Evolutionary conservation across 352 stramenopile species (phyloP).

Genomic region (Halophytophthora polymorphica): DNA sequence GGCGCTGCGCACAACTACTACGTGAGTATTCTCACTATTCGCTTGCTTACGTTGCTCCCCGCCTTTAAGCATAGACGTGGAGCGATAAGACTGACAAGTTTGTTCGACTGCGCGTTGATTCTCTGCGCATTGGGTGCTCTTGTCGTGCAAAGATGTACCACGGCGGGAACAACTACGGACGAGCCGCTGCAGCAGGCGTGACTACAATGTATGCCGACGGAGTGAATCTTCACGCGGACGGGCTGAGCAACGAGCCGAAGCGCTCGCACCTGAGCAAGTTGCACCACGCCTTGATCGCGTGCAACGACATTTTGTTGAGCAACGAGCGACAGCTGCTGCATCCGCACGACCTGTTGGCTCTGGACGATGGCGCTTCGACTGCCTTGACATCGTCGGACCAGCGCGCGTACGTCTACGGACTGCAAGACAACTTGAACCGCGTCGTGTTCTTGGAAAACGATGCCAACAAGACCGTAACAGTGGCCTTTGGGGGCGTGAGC

Average conservation of each 20-base stretch:
- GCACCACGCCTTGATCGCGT: slow-evolving; percentile 48
- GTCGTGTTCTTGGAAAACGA: slow-evolving; percentile 63
- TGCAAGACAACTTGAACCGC: slow-evolving; percentile 12
- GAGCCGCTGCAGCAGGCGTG: slow-evolving; percentile 53
- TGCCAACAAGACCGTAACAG: slow-evolving; percentile 18
- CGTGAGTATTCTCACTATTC: slow-evolving; percentile 25
- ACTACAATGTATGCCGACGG: slow-evolving; percentile 71
- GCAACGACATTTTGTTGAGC: slow-evolving; percentile 49
- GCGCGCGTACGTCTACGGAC: slow-evolving; percentile 49
- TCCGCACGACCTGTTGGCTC: slow-evolving; percentile 21
- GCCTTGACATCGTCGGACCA: slow-evolving; percentile 20
- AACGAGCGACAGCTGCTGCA: slow-evolving; percentile 52
- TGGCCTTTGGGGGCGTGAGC: slow-evolving; percentile 31
- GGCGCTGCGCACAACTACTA: slow-evolving; percentile 72
- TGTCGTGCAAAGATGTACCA: slow-evolving; percentile 60
- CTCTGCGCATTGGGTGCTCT: neutral
- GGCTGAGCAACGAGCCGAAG: slow-evolving; percentile 71
- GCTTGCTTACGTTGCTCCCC: neutral
- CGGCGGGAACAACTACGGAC: slow-evolving; percentile 73
- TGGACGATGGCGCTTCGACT: slow-evolving; percentile 1
- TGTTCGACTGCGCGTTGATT: neutral
- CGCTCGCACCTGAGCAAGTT: slow-evolving; percentile 61
- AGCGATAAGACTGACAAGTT: slow-evolving; percentile 1
- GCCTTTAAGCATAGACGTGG: too few relatives aligned
- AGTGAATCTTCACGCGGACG: slow-evolving; percentile 63